A percentile compares a stretch with the other conserved stretches of the same genome.
Evolutionary conservation across 2,329 filamentous ascomycete species (phyloP).

Genomic region (Claviceps maximensis): DNA sequence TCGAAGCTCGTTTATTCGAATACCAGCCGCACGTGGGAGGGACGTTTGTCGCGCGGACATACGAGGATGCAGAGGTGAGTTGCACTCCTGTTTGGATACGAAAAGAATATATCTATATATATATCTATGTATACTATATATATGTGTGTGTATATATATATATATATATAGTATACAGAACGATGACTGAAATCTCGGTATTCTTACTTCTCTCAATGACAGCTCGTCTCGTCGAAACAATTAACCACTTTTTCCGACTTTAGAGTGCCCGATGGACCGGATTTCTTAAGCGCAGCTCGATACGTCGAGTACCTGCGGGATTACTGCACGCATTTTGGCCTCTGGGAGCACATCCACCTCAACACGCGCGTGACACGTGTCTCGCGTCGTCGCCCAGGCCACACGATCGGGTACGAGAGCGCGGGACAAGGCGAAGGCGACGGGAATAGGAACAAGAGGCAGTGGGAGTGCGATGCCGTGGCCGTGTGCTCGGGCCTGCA

Average conservation of each 20-base stretch:
- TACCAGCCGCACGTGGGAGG: constrained; percentile 26
- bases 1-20: constrained; percentile 29
- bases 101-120: too few relatives aligned
- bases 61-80: constrained; percentile 28
- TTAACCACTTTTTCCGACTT: constrained; percentile 35
- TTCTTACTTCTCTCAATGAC: neutral
- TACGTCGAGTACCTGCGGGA: constrained; percentile 27
- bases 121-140: too few relatives aligned
- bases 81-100: too few relatives aligned
- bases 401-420: constrained; percentile 3
- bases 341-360: constrained; percentile 24
- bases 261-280: constrained; percentile 21
- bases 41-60: constrained; percentile 28
- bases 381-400: constrained; percentile 2
- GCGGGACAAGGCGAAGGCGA: neutral
- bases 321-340: constrained; percentile 24
- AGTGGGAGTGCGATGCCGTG: constrained; percentile 28
- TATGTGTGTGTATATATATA: too few relatives aligned
- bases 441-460: too few relatives aligned
- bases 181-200: too few relatives aligned
- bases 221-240: constrained; percentile 32
- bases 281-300: constrained; percentile 25
- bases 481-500: constrained; percentile 30
- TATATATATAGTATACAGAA: too few relatives aligned
- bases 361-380: constrained; percentile 17